These are phyloP conservation scores for Skeletonema grethae DNA, from an alignment of 108 stramenopile genomes.

Conservation along the genomic window DNA sequence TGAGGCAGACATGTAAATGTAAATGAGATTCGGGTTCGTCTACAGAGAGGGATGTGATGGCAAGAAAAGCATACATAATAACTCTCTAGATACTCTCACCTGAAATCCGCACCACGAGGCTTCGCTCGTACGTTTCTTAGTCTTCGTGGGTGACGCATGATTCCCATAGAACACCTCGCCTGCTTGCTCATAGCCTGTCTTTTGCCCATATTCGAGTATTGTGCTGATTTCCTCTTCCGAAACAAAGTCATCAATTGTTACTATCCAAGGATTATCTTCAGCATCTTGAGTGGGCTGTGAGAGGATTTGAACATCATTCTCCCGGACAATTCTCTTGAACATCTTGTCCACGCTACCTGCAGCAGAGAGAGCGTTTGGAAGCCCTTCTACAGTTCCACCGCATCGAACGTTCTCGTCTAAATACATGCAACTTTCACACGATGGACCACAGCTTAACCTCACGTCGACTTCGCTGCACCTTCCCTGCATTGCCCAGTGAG, in stretches of 20 bases:
- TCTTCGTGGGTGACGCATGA: slow-evolving; percentile 32
- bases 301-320: slow-evolving; percentile 57
- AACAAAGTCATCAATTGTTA: slow-evolving; percentile 80
- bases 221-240: slow-evolving; percentile 63
- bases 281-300: slow-evolving; percentile 52
- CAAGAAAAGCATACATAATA: slow-evolving; percentile 5
- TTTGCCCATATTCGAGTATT: slow-evolving; percentile 54
- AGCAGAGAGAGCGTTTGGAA: slow-evolving; percentile 44
- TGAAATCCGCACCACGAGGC: slow-evolving; percentile 65
- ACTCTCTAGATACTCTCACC: slow-evolving; percentile 8
- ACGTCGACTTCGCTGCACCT: slow-evolving; percentile 80
- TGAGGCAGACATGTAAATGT: background rate
- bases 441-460: slow-evolving; percentile 68
- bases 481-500: slow-evolving; percentile 75
- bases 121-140: slow-evolving; percentile 40
- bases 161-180: slow-evolving; percentile 78
- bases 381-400: slow-evolving; percentile 41
- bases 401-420: slow-evolving; percentile 69
- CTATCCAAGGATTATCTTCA: slow-evolving; percentile 63
- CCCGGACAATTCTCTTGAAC: slow-evolving; percentile 72
- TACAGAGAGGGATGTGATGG: slow-evolving; percentile 26
- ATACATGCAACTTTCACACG: slow-evolving; percentile 73
- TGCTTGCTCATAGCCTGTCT: slow-evolving; percentile 59
- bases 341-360: slow-evolving; percentile 55
- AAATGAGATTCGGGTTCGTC: background rate